Base-by-base conservation (phyloP, 2,329 filamentous ascomycete genomes). In the Diaporthe sp. region DNA sequence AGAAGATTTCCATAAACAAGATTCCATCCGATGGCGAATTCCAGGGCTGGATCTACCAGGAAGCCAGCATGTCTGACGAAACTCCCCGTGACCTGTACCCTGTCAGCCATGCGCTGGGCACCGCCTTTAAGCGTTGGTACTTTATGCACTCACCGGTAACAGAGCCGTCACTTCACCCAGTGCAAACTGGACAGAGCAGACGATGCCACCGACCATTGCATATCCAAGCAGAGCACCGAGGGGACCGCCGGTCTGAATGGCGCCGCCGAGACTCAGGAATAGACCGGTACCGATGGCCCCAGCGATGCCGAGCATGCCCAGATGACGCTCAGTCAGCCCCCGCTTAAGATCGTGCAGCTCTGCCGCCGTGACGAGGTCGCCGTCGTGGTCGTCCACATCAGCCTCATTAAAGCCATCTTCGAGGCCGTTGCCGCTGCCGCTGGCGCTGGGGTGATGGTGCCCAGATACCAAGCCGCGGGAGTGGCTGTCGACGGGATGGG, bases 241-340 rank as follows among this genome's bases (percentile, higher is more conserved):
- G 0, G 87, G 87, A 1, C 87, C 88, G 79, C 87, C 90, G 31
- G 82, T 87, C 77, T 85, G 83, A 34, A 92, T 86, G 25, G 90
- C 88, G 75, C 84, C 82, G 78, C 90, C 90, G 46, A 90, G 88
- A 25, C 90, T 89, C 51, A 92, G 88, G 80, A 92, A 92, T 68
- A 92, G 86, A 73, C 90, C 90, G 65, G 90, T 91, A 78, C 90
- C 90, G 76, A 92, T 91, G 76, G 90, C 88, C 72, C 90, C 90
- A 71, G 90, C 90, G 74, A 92, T 91, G 79, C 89, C 90, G 77
- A 92, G 87, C 89, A 92, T 91, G 78, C 90, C 89, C 77, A 92
- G 84, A 81, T 92, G 90, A 72, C 89, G 87, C 78, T 88, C 87
- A 79, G 86, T 86, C 73, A 91, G 85, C 28, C 85, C 85, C 75